phyloP scores from a whole-genome alignment of 768 basidiomycete species.

The Multifurca ochricompacta region DNA sequence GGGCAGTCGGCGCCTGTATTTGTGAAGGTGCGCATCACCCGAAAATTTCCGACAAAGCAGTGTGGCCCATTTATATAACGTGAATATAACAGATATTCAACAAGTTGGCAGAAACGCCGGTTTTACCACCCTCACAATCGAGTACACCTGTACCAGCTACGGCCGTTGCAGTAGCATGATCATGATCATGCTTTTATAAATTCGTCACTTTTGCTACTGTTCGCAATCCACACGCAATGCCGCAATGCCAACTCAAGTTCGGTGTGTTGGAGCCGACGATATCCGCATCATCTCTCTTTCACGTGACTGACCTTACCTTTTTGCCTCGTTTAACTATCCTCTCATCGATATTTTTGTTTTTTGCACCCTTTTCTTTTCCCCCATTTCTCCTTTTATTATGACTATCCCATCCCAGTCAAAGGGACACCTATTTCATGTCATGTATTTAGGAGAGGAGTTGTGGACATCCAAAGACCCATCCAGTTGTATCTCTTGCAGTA shows the following conservation, averaged over 20 bases:
- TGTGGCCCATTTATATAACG: neutral
- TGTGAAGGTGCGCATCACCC: constrained; percentile 42
- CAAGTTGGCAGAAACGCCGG: constrained; percentile 14
- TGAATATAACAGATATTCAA: constrained; percentile 16
- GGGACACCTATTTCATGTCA: neutral
- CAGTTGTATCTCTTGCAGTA: neutral
- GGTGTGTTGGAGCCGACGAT: constrained; percentile 12
- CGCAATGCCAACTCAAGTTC: no score
- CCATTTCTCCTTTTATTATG: neutral
- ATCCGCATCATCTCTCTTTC: constrained; percentile 9
- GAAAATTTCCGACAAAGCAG: neutral
- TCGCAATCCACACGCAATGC: no score
- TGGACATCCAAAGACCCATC: neutral
- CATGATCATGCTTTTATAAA: no score
- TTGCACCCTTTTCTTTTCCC: neutral
- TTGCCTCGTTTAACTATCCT: neutral
- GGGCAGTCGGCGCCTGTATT: constrained; percentile 67
- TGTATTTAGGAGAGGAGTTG: neutral
- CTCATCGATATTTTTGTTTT: neutral
- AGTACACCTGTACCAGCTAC: constrained; percentile 9
- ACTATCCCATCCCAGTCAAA: neutral
- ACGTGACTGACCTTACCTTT: neutral
- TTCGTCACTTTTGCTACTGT: no score
- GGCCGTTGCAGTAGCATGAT: constrained; percentile 17
- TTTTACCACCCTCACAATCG: constrained; percentile 7